Base-by-base conservation (phyloP, 1,284 basidiomycete genomes). In the Rhodotorula sp. region DNA sequence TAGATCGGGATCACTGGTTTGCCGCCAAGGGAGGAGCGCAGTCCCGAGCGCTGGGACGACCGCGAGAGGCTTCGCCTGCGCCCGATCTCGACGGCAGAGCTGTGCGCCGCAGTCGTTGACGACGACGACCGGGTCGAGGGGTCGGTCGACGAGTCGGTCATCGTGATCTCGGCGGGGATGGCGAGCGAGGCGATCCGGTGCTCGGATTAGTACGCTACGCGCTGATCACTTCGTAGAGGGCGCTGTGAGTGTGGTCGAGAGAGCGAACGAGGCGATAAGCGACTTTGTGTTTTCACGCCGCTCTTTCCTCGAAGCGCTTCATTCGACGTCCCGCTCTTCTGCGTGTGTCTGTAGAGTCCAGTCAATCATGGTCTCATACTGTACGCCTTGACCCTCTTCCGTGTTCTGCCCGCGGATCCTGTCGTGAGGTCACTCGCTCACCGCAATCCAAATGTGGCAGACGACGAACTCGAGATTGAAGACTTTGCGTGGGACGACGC, bases 391-490 rank as follows among this genome's bases (percentile, higher is more conserved):
- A 29, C 29, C 29, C 29, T 29, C 29, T 29, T 29, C 29, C 29
- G 29, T 29, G 29, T 29, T 29, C 29, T 29, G 29, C 29, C 29
- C 29, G 29, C 29, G 29, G 29, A 29, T 29, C 29, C 29, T 29
- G 29, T 29, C 29, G 29, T 29, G 29, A 29, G 29, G 29, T 54
- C 54, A 39, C 20, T 47, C 18, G 52, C 62, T 39, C 47, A 23
- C n/a, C 46, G n/a, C 31, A 18, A 4, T 10, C 46, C 26, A 8
- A 8, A 16, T 4, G 34, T 43, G 15, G 23, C 72, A 79, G 78
- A 93, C 83, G 92, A 93, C 83, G 91, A 93, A 81, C 88, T 97
- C 48, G 93, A 97, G 81, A 97, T 97, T 65, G 94, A 97, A 81
- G 94, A 97, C 80, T 96, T 97, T 88, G 87, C 85, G 21, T 97